Percentiles rank a stretch among this genome's conserved stretches.
These are phyloP conservation scores for Sphenostylis stenocarpa DNA, from an alignment of 306 rosid species.

Conservation along the genomic window DNA sequence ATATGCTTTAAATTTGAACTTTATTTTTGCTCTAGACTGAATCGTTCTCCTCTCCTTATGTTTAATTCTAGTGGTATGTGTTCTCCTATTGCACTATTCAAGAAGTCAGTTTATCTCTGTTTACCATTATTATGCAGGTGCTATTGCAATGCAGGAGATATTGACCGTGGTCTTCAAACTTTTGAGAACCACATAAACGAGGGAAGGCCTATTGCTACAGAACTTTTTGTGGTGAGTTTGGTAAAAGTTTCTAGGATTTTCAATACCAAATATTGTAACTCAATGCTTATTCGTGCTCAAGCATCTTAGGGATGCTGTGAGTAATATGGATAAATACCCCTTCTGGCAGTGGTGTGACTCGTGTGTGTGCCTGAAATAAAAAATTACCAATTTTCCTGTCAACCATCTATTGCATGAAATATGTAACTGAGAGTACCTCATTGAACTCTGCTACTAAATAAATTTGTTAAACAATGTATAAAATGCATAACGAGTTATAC, in stretches of 20 bases:
- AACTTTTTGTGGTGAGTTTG: slow-evolving; percentile 69
- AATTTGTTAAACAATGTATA: slow-evolving; percentile 1
- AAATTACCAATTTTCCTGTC: neutral
- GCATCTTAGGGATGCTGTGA: neutral
- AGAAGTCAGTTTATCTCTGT: slow-evolving; percentile 3
- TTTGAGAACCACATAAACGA: slow-evolving; percentile 57
- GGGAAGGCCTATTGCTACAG: slow-evolving; percentile 42
- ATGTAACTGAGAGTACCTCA: neutral
- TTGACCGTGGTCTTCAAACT: slow-evolving; percentile 63
- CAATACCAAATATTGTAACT: neutral
- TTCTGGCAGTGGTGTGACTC: neutral
- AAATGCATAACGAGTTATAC: slow-evolving; percentile 28
- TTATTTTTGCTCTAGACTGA: neutral
- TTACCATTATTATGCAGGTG: slow-evolving; percentile 61
- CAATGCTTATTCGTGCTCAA: neutral
- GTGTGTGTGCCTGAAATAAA: neutral
- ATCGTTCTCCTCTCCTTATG: neutral
- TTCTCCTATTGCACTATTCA: slow-evolving; percentile 5
- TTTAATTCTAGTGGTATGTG: slow-evolving; percentile 10
- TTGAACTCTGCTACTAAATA: neutral
- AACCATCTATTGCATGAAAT: neutral
- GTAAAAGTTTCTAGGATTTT: neutral
- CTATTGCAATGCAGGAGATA: slow-evolving; percentile 70
- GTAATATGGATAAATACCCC: neutral
- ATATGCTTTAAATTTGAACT: slow-evolving; percentile 11